A percentile compares a stretch with the other conserved stretches of the same genome.
phyloP scores from a whole-genome alignment of 768 basidiomycete species.

The Boletus eberwhitei region DNA sequence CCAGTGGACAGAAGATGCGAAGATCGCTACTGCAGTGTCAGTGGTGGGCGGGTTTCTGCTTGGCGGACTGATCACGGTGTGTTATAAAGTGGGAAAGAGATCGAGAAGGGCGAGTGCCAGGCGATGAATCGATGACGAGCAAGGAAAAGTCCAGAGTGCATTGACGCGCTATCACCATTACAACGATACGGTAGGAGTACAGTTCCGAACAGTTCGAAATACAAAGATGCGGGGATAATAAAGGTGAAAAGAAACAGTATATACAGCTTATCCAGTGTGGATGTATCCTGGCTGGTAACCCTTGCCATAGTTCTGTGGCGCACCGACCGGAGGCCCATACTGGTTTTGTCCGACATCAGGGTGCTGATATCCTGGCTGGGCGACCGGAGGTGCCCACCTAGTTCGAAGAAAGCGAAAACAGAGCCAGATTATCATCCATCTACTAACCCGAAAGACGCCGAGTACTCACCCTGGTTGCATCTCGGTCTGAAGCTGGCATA shows the following conservation, averaged over 20 bases:
- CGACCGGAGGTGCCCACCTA: conserved; percentile 37
- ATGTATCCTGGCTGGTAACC: conserved; percentile 31
- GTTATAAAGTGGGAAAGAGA: conserved; percentile 7
- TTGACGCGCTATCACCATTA: not conserved
- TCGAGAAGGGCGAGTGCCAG: conserved; percentile 1
- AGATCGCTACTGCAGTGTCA: conserved; percentile 23
- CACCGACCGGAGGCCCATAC: conserved; percentile 3
- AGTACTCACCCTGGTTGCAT: conserved; percentile 47
- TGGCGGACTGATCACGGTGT: conserved; percentile 29
- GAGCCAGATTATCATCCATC: not conserved
- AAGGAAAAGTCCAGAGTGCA: not conserved
- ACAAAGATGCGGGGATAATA: not conserved
- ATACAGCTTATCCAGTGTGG: conserved; percentile 12
- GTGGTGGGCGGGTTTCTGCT: conserved; percentile 36
- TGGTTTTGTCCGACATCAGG: conserved; percentile 26
- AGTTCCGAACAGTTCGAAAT: not conserved
- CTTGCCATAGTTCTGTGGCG: conserved; percentile 12
- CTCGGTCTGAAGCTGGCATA: conserved; percentile 63
- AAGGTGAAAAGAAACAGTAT: not conserved
- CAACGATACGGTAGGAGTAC: not conserved
- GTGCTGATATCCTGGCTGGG: conserved; percentile 37
- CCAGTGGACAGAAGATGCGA: conserved; percentile 17
- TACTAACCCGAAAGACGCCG: not conserved
- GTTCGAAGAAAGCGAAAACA: not conserved
- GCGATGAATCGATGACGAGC: not conserved